phyloP scores from a whole-genome alignment of 345 rosid genomes.

The Viola odorata region DNA sequence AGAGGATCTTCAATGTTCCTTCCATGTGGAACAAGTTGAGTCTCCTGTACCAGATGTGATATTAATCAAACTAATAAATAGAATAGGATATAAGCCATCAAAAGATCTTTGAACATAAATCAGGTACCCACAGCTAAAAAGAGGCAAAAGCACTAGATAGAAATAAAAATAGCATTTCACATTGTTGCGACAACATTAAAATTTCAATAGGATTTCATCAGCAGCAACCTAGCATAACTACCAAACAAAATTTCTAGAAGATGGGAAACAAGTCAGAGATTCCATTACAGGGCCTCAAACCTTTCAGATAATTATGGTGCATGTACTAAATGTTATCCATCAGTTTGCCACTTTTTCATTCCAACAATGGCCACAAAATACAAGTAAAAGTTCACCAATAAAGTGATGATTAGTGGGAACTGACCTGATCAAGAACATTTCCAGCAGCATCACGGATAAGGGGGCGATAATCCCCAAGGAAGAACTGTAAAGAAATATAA shows the following conservation, averaged over 20 bases:
- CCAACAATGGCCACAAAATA: neutral
- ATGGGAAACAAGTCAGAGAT: neutral
- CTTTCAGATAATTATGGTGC: neutral
- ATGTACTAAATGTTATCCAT: neutral
- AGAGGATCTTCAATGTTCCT: constrained; percentile 26
- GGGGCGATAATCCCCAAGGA: constrained; percentile 97
- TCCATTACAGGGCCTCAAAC: neutral
- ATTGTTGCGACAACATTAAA: neutral
- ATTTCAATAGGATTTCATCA: neutral
- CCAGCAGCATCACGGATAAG: constrained; percentile 74
- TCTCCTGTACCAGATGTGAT: constrained; percentile 20
- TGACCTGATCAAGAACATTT: constrained; percentile 90
- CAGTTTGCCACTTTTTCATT: neutral
- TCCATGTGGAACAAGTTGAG: constrained; percentile 21
- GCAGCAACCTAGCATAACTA: neutral
- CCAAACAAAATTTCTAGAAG: neutral
- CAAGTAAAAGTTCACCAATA: neutral
- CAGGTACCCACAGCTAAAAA: constrained; percentile 8
- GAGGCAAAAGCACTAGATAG: neutral
- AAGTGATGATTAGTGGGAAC: constrained; percentile 5
- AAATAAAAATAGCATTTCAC: neutral
- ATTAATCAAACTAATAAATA: constrained; percentile 7
- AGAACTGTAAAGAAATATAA: constrained; percentile 52
- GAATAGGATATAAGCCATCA: neutral
- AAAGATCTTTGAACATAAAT: constrained; percentile 11